Base-by-base conservation (phyloP, 2,329 filamentous ascomycete genomes). In the Xylariaceae sp. region DNA sequence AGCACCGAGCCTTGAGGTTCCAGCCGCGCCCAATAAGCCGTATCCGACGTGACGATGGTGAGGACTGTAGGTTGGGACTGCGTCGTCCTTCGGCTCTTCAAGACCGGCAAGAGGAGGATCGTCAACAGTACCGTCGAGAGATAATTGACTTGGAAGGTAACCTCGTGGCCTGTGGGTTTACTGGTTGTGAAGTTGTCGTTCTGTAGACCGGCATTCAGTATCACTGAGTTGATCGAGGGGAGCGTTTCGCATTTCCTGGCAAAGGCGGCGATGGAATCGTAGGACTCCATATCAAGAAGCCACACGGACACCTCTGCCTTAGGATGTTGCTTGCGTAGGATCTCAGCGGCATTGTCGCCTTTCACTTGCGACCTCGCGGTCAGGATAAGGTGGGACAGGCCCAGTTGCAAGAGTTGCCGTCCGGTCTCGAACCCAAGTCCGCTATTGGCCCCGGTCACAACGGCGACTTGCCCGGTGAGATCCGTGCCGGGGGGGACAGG, bases 371-470 rank as follows among this genome's bases (percentile, higher is more conserved):
- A 64, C 2, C 71, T 67, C 3, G 70, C 69, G 7, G 62, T 66
- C 7, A 74, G 47, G 42, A 75, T 66, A 4, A 74, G 51, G 18
- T 59, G 62, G 4, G 58, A 58, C 8, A 69, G 52, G 1, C 57
- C 52, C 26, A 64, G 57, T 2, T 54, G 44, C 3, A 68, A 57
- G 28, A 74, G 60, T 43, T 72, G 65, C 0, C 59, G 54, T 6
- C 61, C 60, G 2, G 62, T 50, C 54, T 72, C 70, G n/a, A 71
- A 53, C 3, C 72, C 72, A 1, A 75, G 52, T 0, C 72, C 72
- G 4, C 47, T 55, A 43, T 72, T 74, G 18, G 61, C 53, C 1
- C 72, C 72, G 0, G 72, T 73, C 9, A 74, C 56, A 31, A 75
- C 65, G 33, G 65, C 65, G 1, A 62, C 60, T 48, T 70, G 55